Conservation (phyloP, 176 grass and related monocot genomes). For the Zea mays region DNA sequence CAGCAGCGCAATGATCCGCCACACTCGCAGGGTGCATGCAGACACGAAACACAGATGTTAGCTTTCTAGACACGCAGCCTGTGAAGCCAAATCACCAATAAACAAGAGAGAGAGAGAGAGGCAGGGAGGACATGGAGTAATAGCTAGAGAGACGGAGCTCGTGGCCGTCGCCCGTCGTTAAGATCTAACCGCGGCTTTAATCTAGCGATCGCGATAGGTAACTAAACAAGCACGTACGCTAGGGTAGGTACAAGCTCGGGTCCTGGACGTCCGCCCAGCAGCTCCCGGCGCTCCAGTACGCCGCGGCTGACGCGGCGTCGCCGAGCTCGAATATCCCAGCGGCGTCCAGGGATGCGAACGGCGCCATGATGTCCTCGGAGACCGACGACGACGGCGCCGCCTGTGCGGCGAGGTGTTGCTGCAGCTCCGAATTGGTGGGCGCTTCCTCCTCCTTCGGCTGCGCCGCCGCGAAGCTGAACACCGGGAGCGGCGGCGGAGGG, state of each 20-base stretch:
- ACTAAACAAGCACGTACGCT: conserved; percentile 24
- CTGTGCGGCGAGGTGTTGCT: neutral
- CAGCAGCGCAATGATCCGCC: neutral
- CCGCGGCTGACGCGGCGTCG: conserved; percentile 28
- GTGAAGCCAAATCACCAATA: conserved; percentile 12
- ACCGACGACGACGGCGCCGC: neutral
- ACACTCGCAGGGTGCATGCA: neutral
- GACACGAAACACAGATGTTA: conserved; percentile 20
- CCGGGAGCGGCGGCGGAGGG: conserved; percentile 30
- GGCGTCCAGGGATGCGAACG: conserved; percentile 46
- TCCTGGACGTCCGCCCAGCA: conserved; percentile 54
- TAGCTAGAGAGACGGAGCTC: neutral
- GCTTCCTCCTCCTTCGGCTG: conserved; percentile 31
- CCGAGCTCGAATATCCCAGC: conserved; percentile 49
- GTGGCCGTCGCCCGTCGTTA: conserved; percentile 34
- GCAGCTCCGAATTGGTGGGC: neutral
- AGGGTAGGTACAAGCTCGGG: conserved; percentile 52
- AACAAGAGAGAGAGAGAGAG: neutral
- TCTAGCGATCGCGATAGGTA: conserved; percentile 26
- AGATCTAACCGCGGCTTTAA: conserved; percentile 43
- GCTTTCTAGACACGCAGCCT: conserved; percentile 40
- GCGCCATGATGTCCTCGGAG: conserved; percentile 40
- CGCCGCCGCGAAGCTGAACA: conserved; percentile 42
- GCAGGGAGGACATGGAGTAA: neutral
- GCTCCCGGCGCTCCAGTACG: conserved; percentile 50